Evolutionary conservation across 2,329 filamentous ascomycete species (phyloP).

Genomic region (Metarhizium humberi): DNA sequence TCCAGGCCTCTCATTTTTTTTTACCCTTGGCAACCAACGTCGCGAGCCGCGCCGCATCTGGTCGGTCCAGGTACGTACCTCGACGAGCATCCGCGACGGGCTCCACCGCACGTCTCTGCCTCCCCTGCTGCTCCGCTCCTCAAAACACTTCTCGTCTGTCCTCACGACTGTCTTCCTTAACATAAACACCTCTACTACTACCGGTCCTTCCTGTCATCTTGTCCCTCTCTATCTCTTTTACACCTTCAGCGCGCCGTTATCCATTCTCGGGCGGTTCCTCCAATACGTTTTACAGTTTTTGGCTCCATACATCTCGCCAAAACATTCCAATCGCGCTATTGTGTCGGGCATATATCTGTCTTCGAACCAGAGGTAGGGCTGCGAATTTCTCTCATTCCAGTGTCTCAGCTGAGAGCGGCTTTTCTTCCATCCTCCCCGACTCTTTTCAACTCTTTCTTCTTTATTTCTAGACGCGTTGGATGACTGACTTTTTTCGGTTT

Average conservation of each 20-base stretch:
- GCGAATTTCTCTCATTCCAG: slow-evolving; percentile 17
- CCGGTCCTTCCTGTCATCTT: slow-evolving; percentile 15
- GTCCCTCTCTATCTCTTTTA: slow-evolving; percentile 10
- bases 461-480: slow-evolving; percentile 10
- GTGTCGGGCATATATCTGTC: slow-evolving; percentile 22
- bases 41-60: slow-evolving; percentile 8
- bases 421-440: slow-evolving; percentile 7
- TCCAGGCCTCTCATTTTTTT: not conserved
- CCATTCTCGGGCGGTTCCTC: slow-evolving; percentile 14
- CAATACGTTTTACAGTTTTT: slow-evolving; percentile 19
- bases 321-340: slow-evolving; percentile 29
- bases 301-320: slow-evolving; percentile 17
- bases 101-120: slow-evolving; percentile 13
- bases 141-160: slow-evolving; percentile 27
- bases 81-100: slow-evolving; percentile 8
- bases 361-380: slow-evolving; percentile 25
- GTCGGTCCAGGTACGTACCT: slow-evolving; percentile 10
- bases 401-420: slow-evolving; percentile 20
- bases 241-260: slow-evolving; percentile 14
- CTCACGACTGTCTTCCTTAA: slow-evolving; percentile 21
- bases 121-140: slow-evolving; percentile 23
- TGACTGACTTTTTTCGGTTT: slow-evolving; percentile 8
- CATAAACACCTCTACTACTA: slow-evolving; percentile 25
- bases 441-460: slow-evolving; percentile 3
- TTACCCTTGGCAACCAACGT: slow-evolving; percentile 8